These are phyloP conservation scores for Pythium rishiriense DNA, from an alignment of 352 stramenopile genomes.

Conservation along the genomic window DNA sequence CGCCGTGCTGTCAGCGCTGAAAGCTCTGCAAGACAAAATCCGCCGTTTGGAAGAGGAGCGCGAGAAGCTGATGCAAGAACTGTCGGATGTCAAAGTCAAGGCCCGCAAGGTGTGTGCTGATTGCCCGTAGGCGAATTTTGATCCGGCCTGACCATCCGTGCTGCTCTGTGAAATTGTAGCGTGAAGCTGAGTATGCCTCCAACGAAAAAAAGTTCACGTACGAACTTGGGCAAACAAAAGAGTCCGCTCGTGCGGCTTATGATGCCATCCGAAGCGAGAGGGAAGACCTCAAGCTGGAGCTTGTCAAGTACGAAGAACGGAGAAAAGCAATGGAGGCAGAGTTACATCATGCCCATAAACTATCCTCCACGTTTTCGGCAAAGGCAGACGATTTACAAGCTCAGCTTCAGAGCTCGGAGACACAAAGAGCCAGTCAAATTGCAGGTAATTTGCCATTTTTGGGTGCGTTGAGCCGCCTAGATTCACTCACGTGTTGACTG, in stretches of 20 bases:
- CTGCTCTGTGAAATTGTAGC: conserved; percentile 15
- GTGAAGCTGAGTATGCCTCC: conserved; percentile 49
- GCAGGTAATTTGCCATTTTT: conserved; percentile 26
- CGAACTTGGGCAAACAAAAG: conserved; percentile 65
- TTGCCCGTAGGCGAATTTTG: not conserved
- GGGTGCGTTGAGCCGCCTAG: not conserved
- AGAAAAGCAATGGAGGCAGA: conserved; percentile 44
- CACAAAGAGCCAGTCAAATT: conserved; percentile 35
- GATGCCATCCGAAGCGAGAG: conserved; percentile 57
- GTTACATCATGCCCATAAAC: conserved; percentile 50
- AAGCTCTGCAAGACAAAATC: conserved; percentile 83
- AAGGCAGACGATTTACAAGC: conserved; percentile 56
- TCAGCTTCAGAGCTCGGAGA: conserved; percentile 50
- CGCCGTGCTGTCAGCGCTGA: conserved; percentile 69
- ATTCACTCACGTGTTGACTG: not conserved
- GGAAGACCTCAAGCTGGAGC: conserved; percentile 60
- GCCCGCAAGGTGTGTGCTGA: conserved; percentile 41
- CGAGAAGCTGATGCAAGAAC: conserved; percentile 52
- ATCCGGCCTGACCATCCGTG: not conserved
- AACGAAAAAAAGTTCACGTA: conserved; percentile 70
- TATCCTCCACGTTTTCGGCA: conserved; percentile 47
- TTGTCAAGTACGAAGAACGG: conserved; percentile 52
- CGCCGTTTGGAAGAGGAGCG: conserved; percentile 64
- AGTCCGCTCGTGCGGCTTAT: conserved; percentile 63
- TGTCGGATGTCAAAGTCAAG: conserved; percentile 58